phyloP scores from a whole-genome alignment of 2,329 filamentous ascomycete species.

The Truncatella angustata region DNA sequence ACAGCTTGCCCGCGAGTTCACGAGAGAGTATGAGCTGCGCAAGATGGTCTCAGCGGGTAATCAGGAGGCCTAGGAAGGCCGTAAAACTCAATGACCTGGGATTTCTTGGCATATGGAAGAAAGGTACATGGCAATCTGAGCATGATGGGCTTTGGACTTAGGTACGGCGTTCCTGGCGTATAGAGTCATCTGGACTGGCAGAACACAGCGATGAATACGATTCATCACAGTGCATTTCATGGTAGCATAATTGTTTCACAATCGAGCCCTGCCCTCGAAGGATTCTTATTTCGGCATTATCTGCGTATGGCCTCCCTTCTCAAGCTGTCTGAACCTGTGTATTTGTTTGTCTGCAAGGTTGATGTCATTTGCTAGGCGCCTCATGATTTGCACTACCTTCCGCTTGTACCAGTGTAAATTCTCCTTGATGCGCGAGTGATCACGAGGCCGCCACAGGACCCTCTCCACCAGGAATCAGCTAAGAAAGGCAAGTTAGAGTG shows the following conservation, averaged over 20 bases:
- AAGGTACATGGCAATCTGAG: slow-evolving; percentile 8
- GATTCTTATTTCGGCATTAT: too few species aligned
- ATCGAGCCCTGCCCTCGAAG: slow-evolving; percentile 2
- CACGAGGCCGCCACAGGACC: slow-evolving; percentile 52
- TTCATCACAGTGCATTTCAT: neutral
- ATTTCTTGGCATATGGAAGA: slow-evolving; percentile 14
- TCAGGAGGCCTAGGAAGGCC: too few species aligned
- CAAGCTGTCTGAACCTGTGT: too few species aligned
- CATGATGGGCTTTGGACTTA: slow-evolving; percentile 6
- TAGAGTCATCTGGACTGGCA: neutral
- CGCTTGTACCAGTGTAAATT: too few species aligned
- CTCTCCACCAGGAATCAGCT: slow-evolving; percentile 79
- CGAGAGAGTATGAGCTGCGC: slow-evolving; percentile 84
- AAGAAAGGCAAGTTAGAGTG: slow-evolving; percentile 1
- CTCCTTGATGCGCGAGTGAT: too few species aligned
- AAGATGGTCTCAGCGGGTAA: slow-evolving; percentile 75
- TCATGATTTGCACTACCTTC: too few species aligned
- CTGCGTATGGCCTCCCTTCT: too few species aligned
- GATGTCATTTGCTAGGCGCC: too few species aligned
- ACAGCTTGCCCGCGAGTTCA: slow-evolving; percentile 82
- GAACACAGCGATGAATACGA: neutral
- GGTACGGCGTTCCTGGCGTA: slow-evolving; percentile 6
- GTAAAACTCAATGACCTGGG: too few species aligned
- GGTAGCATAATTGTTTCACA: slow-evolving; percentile 2
- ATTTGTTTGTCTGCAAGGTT: too few species aligned